A percentile compares a stretch with the other conserved stretches of the same genome.
Conservation (phyloP, 305 asterid species). For the Rubia occidens region DNA sequence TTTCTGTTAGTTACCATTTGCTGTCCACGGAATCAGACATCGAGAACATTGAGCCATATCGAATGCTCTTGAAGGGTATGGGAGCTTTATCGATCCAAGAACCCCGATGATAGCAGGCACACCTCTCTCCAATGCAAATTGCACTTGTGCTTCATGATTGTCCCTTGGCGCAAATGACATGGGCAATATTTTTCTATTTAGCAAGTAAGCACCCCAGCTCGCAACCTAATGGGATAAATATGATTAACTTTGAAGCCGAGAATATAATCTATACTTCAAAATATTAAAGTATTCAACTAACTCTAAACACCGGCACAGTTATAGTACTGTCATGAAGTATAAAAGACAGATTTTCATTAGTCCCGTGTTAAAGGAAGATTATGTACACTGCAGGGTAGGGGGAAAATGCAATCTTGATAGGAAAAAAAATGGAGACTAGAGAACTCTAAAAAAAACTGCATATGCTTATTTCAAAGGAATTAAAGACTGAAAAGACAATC, state of each 20-base stretch:
- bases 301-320: background rate
- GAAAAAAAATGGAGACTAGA: background rate
- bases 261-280: background rate
- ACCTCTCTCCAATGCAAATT: slow-evolving; percentile 88
- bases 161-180: slow-evolving; percentile 94
- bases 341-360: background rate
- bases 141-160: slow-evolving; percentile 95
- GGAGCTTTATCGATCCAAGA: slow-evolving; percentile 73
- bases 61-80: slow-evolving; percentile 77
- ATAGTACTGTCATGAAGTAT: no score
- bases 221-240: slow-evolving; percentile 49
- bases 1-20: slow-evolving; percentile 41
- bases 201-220: slow-evolving; percentile 93
- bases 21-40: slow-evolving; percentile 81
- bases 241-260: slow-evolving; percentile 18
- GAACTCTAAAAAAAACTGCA: background rate
- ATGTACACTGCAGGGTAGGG: no score
- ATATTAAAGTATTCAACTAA: background rate
- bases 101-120: slow-evolving; percentile 89
- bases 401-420: no score
- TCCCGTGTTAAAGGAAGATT: background rate
- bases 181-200: slow-evolving; percentile 69
- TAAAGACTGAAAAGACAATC: background rate
- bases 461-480: background rate
- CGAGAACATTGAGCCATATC: slow-evolving; percentile 95